phyloP scores from a whole-genome alignment of 306 rosid species.

The Luffa acutangula region DNA sequence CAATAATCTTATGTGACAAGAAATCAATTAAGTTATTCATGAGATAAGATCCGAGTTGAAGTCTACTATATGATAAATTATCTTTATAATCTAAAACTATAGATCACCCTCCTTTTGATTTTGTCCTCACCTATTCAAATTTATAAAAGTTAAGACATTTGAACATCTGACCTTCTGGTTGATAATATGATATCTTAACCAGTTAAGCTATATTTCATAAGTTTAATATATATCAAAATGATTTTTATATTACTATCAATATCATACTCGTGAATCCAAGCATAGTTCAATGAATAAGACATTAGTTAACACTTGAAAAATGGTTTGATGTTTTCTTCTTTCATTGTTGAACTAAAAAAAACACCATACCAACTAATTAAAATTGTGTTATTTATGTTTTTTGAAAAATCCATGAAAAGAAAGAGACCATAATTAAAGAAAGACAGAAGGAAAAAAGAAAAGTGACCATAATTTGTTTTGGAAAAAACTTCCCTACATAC shows the following conservation, averaged over 20 bases:
- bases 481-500: too few species aligned
- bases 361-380: neutral
- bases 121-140: too few species aligned
- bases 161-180: too few species aligned
- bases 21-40: neutral
- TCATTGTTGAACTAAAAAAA: too few species aligned
- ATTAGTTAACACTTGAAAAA: too few species aligned
- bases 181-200: too few species aligned
- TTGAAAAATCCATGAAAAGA: neutral
- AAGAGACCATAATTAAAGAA: too few species aligned
- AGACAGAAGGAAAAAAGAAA: neutral
- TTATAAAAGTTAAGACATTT: too few species aligned
- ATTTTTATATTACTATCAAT: neutral
- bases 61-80: neutral
- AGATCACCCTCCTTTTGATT: neutral
- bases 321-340: too few species aligned
- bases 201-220: neutral
- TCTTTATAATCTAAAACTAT: neutral
- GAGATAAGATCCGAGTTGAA: neutral
- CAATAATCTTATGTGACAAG: neutral
- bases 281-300: too few species aligned
- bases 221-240: too few species aligned
- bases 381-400: too few species aligned
- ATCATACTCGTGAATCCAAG: neutral
- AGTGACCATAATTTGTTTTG: neutral